Evolutionary conservation across 805 yeast genomes (phyloP), one percentile per base, ranked within the genome.

Genomic region (Schizosaccharomyces lindneri): DNA sequence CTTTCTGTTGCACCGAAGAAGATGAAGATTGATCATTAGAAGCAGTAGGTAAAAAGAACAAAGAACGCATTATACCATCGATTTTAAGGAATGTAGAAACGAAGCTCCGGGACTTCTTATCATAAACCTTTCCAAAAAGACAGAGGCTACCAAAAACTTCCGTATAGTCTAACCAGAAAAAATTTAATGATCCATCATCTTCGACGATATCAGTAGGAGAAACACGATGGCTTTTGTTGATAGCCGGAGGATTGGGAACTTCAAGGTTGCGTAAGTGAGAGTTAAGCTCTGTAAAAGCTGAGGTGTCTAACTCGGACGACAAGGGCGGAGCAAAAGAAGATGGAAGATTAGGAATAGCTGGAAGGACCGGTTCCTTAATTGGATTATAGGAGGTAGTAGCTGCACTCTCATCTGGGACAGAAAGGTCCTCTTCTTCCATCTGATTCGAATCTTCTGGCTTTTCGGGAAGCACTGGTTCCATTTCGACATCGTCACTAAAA

Each of bases 131-230:
- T 62, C 98, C 98, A 70, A 85, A 90, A 9, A 93, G 74, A 21
- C 86, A 70, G 60, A 93, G 72, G 0, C 81, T 73, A 65, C 78
- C 78, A 63, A 83, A 85, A 13, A 84, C 80, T 69, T 90, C 97
- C 29, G 84, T 76, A 70, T 82, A 88, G 71, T 93, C 98, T 39
- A 85, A 72, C 97, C 97, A 93, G 70, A 78, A 93, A 82, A 90
- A 81, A 66, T 80, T 79, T 69, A 88, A 78, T 0, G 76, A 66
- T 55, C 77, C 78, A 2, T 75, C 70, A n/a, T 71, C 71, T 7
- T 75, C 72, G 43, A 71, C 70, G 17, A 74, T 73, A 27, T 76
- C 70, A 55, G 67, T 65, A 4, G 67, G 68, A 19, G 43, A 41
- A 19, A 29, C 39, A 5, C 27, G 13, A 19, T 21, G 32, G 11